Evolutionary conservation across 2,329 filamentous ascomycete species (phyloP).

Genomic region (Clarireedia homoeocarpa): DNA sequence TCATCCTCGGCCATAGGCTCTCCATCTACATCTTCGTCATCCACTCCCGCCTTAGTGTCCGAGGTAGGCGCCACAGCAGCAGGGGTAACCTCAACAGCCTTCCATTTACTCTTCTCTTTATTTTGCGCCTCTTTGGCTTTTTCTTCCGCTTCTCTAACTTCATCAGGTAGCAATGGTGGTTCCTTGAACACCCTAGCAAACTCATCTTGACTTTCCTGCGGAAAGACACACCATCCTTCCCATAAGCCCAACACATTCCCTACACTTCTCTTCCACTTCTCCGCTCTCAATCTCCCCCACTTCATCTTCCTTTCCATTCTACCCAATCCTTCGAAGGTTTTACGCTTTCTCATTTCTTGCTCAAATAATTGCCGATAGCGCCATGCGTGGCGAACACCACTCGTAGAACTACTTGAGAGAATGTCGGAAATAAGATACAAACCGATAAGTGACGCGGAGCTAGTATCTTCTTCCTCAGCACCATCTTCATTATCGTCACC

Average conservation of each 20-base stretch:
- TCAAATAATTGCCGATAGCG: slow-evolving; percentile 62
- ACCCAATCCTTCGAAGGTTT: slow-evolving; percentile 57
- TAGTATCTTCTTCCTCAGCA: slow-evolving; percentile 51
- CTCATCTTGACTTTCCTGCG: slow-evolving; percentile 61
- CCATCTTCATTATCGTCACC: slow-evolving; percentile 35
- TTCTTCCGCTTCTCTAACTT: slow-evolving; percentile 30
- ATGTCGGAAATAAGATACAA: slow-evolving; percentile 72
- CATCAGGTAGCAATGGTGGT: slow-evolving; percentile 46
- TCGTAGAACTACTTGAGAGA: slow-evolving; percentile 53
- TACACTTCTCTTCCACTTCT: slow-evolving; percentile 58
- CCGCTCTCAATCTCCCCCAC: slow-evolving; percentile 60
- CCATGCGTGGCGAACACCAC: slow-evolving; percentile 60
- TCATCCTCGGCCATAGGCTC: slow-evolving; percentile 35
- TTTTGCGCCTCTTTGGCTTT: slow-evolving; percentile 23
- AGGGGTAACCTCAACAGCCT: slow-evolving; percentile 32
- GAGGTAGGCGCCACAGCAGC: slow-evolving; percentile 30
- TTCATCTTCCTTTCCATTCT: slow-evolving; percentile 51
- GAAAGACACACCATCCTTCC: slow-evolving; percentile 67
- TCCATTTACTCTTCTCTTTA: slow-evolving; percentile 29
- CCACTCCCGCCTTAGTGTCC: slow-evolving; percentile 29
- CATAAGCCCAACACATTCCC: slow-evolving; percentile 48
- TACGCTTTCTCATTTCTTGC: slow-evolving; percentile 46
- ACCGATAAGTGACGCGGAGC: slow-evolving; percentile 67
- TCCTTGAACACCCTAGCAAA: slow-evolving; percentile 66
- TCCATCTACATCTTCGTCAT: slow-evolving; percentile 34